Base-by-base conservation (phyloP, 73 alveolate species). In the Paramecium caudatum region DNA sequence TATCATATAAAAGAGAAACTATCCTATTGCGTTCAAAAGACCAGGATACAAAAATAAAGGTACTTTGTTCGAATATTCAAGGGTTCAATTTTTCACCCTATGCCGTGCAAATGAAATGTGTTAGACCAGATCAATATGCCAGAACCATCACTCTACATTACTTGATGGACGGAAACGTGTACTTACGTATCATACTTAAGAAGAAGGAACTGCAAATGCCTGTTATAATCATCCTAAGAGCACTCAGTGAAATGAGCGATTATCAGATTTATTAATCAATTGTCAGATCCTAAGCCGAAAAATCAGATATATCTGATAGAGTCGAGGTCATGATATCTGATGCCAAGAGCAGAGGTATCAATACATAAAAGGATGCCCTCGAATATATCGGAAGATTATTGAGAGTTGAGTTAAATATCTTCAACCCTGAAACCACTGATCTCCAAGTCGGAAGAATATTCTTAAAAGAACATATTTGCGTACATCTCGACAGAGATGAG, bases 191-290 rank as follows among this genome's bases (percentile, higher is more conserved):
- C 16, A 94, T 98, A 34, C 90, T 94, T 34, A 93, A 95, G 90
- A 97, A 98, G 93, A 95, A 97, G 69, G 99, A 98, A 94, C 94
- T 98, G 80, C 90, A 97, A 92, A 94, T 98, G 62, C 99, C 99
- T 3, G 98, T 96, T 68, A 95, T 94, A 68, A 84, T 98, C n/a
- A 82, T 98, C 23, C 93, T 98, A 68, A 95, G 94, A 83, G 96
- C 99, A 30, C 91, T 98, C 32, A 93, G 91, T 33, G 98, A 97
- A 45, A 93, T 93, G 83, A 95, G 98, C 12, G 99, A 97, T 95
- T 95, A 93, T 32, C 94, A 97, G 82, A 91, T 97, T 45, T 97
- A 97, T 87, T 47, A 91, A 50, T 30, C 46, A 85, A 69, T 98
- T 34, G 99, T 98, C n/a, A 91, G 97, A 65, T 99, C 99, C 17